Conservation (phyloP, 306 rosid species). For the Casuarina equisetifolia region DNA sequence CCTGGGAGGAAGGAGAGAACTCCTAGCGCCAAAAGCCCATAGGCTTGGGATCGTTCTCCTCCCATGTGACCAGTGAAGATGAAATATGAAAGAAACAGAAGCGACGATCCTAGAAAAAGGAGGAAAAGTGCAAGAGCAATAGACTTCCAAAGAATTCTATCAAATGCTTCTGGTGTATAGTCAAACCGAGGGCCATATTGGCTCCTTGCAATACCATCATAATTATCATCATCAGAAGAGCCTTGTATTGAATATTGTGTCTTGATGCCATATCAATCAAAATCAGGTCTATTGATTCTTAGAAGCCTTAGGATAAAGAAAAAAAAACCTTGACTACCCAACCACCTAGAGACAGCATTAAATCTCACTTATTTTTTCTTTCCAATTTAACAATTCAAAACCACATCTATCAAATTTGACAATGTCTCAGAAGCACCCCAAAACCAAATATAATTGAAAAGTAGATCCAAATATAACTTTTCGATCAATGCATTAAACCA, state of each 20-base stretch:
- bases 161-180: constrained; percentile 70
- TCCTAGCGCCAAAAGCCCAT: constrained; percentile 84
- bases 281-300: background rate
- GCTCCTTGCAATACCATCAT: constrained; percentile 32
- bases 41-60: constrained; percentile 88
- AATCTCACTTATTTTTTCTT: background rate
- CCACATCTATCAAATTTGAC: background rate
- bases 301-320: background rate
- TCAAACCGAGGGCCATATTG: constrained; percentile 82
- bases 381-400: background rate
- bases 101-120: constrained; percentile 64
- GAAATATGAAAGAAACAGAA: constrained; percentile 81
- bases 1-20: constrained; percentile 94
- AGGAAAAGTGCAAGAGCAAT: constrained; percentile 81
- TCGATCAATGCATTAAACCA: constrained; percentile 1
- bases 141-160: constrained; percentile 94
- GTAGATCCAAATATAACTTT: background rate
- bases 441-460: background rate
- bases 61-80: constrained; percentile 92
- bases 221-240: constrained; percentile 28
- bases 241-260: background rate
- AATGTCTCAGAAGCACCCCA: background rate
- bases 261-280: constrained; percentile 15
- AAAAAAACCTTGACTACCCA: background rate
- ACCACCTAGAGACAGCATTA: background rate